Percentiles rank a stretch among this genome's conserved stretches.
These are phyloP conservation scores for Suhomyces choctaworum DNA, from an alignment of 1,139 yeast genomes.

Conservation along the genomic window DNA sequence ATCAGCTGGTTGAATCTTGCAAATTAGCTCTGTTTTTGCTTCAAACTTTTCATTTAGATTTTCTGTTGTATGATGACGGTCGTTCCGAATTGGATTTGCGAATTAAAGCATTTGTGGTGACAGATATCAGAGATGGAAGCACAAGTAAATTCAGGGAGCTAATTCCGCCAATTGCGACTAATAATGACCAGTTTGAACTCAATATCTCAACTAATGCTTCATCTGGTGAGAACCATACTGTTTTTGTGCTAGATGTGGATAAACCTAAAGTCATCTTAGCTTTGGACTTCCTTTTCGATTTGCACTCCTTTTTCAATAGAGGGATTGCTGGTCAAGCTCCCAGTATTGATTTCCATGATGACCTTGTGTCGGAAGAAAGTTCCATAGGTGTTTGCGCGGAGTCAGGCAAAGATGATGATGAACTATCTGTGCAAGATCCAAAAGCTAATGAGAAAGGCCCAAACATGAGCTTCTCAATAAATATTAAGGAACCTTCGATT, in stretches of 20 bases:
- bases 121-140: slow-evolving; percentile 63
- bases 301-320: slow-evolving; percentile 60
- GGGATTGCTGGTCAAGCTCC: slow-evolving; percentile 33
- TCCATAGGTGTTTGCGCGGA: background rate
- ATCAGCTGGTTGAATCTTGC: slow-evolving; percentile 36
- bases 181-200: slow-evolving; percentile 72
- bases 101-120: slow-evolving; percentile 72
- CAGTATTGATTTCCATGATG: slow-evolving; percentile 17
- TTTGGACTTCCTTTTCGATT: slow-evolving; percentile 77
- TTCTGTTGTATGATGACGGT: slow-evolving; percentile 54
- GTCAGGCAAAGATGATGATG: background rate
- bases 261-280: slow-evolving; percentile 83
- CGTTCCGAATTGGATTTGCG: slow-evolving; percentile 62
- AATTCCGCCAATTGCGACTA: slow-evolving; percentile 67
- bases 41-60: slow-evolving; percentile 54
- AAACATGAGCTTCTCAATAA: slow-evolving; percentile 54
- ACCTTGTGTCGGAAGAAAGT: background rate
- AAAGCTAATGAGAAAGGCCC: background rate
- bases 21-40: slow-evolving; percentile 66
- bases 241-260: slow-evolving; percentile 65
- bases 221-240: slow-evolving; percentile 43
- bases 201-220: slow-evolving; percentile 46
- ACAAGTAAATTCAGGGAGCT: slow-evolving; percentile 76
- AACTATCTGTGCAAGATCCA: background rate
- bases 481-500: slow-evolving; percentile 76